These are phyloP conservation scores for Euphorbia peplus DNA, from an alignment of 345 rosid species.

Conservation along the genomic window DNA sequence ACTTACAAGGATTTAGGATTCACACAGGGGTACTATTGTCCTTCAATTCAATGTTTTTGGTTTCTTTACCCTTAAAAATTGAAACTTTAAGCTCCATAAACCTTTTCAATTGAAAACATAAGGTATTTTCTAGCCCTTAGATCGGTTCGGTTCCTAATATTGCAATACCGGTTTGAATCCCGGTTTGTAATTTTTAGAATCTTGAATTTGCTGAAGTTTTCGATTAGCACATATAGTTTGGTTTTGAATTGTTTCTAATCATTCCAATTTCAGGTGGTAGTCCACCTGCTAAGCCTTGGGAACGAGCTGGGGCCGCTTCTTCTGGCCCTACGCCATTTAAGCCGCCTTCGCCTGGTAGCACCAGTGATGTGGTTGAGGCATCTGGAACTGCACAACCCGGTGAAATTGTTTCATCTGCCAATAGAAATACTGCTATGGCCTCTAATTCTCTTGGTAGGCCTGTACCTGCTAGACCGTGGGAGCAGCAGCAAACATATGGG, in stretches of 20 bases:
- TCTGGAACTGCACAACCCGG: slow-evolving; percentile 94
- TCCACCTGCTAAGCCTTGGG: slow-evolving; percentile 95
- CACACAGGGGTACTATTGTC: no score
- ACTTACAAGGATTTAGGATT: no score
- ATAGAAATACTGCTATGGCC: slow-evolving; percentile 43
- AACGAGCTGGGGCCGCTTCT: slow-evolving; percentile 56
- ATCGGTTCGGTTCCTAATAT: no score
- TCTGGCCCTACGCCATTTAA: slow-evolving; percentile 85
- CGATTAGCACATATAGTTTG: neutral
- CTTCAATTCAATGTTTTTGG: no score
- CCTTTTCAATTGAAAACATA: no score
- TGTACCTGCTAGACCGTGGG: slow-evolving; percentile 88
- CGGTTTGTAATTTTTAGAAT: neutral
- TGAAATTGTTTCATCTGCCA: slow-evolving; percentile 54
- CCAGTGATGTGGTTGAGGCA: slow-evolving; percentile 88
- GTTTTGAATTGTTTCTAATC: neutral
- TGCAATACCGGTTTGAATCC: neutral
- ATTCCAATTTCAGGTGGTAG: slow-evolving; percentile 38
- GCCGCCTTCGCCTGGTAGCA: slow-evolving; percentile 83
- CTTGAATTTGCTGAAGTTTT: neutral
- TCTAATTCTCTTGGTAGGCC: slow-evolving; percentile 57
- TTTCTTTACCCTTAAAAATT: no score
- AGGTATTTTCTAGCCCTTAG: no score
- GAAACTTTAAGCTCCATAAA: no score
- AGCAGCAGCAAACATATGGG: slow-evolving; percentile 71